These are phyloP conservation scores for Sarcodon sp. DNA, from an alignment of 768 basidiomycete species.

Conservation along the genomic window DNA sequence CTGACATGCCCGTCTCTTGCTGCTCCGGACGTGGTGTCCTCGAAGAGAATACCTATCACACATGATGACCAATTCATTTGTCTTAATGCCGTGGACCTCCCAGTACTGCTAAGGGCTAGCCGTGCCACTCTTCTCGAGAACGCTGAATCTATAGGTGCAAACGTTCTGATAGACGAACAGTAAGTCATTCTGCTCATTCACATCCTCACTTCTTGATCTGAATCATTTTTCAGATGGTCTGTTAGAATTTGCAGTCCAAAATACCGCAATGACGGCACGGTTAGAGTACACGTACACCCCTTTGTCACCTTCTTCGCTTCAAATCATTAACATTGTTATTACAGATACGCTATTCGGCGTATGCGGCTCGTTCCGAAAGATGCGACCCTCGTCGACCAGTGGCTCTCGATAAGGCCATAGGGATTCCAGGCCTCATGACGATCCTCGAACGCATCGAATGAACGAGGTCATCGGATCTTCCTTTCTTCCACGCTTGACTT, in stretches of 20 bases:
- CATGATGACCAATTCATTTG: constrained; percentile 40
- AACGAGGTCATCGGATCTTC: not conserved
- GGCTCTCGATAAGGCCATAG: constrained; percentile 42
- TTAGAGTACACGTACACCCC: constrained; percentile 45
- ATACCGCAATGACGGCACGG: constrained; percentile 32
- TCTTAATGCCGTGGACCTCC: constrained; percentile 46
- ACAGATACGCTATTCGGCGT: constrained; percentile 53
- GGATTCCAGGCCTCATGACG: constrained; percentile 69
- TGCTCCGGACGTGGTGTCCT: constrained; percentile 15
- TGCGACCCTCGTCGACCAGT: constrained; percentile 52
- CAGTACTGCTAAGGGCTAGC: constrained; percentile 41
- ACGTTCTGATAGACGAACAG: constrained; percentile 59
- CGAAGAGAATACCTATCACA: constrained; percentile 18
- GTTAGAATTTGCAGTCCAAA: constrained; percentile 47
- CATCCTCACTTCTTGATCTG: constrained; percentile 1
- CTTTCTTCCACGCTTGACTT: constrained; percentile 2
- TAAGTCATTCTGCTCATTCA: constrained; percentile 24
- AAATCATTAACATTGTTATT: not conserved
- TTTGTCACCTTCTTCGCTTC: not conserved
- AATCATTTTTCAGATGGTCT: constrained; percentile 38
- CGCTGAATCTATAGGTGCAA: constrained; percentile 36
- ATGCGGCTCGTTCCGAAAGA: constrained; percentile 35
- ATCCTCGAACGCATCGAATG: constrained; percentile 30
- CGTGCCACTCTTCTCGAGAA: constrained; percentile 36
- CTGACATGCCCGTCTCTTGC: constrained; percentile 22